phyloP scores from a whole-genome alignment of 495 filamentous ascomycete genomes.

The Aspergillus avenaceus region DNA sequence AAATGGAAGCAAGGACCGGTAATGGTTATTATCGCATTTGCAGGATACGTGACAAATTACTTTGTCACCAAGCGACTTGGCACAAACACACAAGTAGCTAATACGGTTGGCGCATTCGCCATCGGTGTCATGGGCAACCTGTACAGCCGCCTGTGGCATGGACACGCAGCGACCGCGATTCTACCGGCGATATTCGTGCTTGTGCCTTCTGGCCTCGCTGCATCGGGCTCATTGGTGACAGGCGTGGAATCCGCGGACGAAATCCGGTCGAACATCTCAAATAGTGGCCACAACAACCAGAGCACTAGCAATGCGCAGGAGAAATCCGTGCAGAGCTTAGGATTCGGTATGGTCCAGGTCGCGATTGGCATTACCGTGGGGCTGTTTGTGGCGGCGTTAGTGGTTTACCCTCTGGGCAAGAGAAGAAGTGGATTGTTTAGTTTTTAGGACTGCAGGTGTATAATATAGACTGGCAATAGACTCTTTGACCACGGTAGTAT shows the following conservation, averaged over 20 bases:
- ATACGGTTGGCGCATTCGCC: constrained; percentile 75
- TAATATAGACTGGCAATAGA: too few relatives aligned
- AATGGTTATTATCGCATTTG: constrained; percentile 73
- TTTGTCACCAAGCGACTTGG: constrained; percentile 65
- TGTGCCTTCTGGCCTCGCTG: constrained; percentile 81
- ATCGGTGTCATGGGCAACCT: constrained; percentile 81
- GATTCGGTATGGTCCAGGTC: constrained; percentile 63
- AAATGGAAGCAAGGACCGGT: constrained; percentile 84
- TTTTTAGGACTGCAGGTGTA: too few relatives aligned
- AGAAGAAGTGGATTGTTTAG: constrained; percentile 80
- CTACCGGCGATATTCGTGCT: constrained; percentile 88
- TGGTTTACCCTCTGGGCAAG: constrained; percentile 91
- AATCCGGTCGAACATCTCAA: constrained; percentile 53
- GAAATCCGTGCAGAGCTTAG: constrained; percentile 26
- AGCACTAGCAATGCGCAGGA: constrained; percentile 10
- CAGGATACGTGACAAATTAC: constrained; percentile 78
- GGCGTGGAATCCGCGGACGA: constrained; percentile 75
- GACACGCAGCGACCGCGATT: constrained; percentile 78
- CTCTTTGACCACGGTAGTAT: too few relatives aligned
- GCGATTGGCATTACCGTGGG: constrained; percentile 91
- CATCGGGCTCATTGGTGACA: constrained; percentile 68
- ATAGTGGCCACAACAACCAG: constrained; percentile 4
- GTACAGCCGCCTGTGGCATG: constrained; percentile 74
- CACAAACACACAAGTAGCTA: constrained; percentile 76
- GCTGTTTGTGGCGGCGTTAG: constrained; percentile 74